Evolutionary conservation across 176 grass and related monocot species (phyloP).

Genomic region (Coix lacrymajobi): DNA sequence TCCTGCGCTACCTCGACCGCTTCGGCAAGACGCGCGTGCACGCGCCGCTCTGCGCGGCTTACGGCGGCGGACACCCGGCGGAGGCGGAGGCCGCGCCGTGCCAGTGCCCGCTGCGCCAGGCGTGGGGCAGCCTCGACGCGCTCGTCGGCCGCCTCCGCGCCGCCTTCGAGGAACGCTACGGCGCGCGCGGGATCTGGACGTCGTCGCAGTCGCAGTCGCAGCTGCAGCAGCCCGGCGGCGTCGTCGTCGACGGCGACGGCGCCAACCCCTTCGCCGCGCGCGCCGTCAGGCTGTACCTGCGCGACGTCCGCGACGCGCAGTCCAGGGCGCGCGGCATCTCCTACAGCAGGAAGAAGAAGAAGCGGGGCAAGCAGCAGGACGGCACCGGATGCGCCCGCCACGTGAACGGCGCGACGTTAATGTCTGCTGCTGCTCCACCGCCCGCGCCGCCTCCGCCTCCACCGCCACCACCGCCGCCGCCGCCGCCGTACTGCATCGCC

Average conservation of each 20-base stretch:
- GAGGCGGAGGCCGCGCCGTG: not conserved
- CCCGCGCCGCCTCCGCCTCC: not conserved
- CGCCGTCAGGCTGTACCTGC: slow-evolving; percentile 56
- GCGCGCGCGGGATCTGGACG: not conserved
- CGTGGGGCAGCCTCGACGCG: slow-evolving; percentile 64
- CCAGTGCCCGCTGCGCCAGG: slow-evolving; percentile 61
- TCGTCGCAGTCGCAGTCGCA: not conserved
- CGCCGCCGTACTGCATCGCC: not conserved
- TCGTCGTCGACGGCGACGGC: not conserved
- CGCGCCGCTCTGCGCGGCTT: slow-evolving; percentile 49
- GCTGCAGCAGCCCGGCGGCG: not conserved
- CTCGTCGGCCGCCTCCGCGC: slow-evolving; percentile 61
- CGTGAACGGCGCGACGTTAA: too few relatives aligned
- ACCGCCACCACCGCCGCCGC: not conserved
- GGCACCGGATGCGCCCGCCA: not conserved
- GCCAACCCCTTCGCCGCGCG: slow-evolving; percentile 62
- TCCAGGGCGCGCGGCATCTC: slow-evolving; percentile 60
- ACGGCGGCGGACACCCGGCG: slow-evolving; percentile 19
- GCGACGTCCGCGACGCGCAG: slow-evolving; percentile 57
- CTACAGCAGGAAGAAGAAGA: slow-evolving; percentile 51
- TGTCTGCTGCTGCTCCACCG: not conserved
- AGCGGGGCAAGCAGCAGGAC: not conserved
- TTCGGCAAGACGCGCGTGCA: slow-evolving; percentile 85
- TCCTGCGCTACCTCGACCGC: slow-evolving; percentile 86
- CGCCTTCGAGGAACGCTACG: slow-evolving; percentile 42